Percentiles rank a stretch among this genome's conserved stretches.
Conservation (phyloP, 495 filamentous ascomycete species). For the Penicillium canescens region DNA sequence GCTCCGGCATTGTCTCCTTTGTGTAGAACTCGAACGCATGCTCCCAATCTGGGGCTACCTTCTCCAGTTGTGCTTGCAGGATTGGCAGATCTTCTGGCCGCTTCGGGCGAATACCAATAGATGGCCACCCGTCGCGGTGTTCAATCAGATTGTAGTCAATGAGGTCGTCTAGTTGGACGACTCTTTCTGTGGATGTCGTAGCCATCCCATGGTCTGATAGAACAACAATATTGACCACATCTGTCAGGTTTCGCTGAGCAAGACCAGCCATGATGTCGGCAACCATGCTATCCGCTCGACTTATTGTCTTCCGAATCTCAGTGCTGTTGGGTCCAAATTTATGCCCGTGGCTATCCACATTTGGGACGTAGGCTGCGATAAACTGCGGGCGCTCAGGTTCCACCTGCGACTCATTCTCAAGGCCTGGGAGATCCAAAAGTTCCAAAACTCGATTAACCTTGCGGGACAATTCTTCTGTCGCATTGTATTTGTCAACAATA, state of each 20-base stretch:
- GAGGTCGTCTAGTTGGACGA: constrained; percentile 91
- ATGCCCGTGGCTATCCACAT: constrained; percentile 86
- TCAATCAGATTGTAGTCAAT: constrained; percentile 72
- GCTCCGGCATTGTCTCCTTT: constrained; percentile 80
- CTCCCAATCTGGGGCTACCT: constrained; percentile 50
- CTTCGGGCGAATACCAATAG: constrained; percentile 82
- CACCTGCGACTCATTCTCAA: constrained; percentile 44
- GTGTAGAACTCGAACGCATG: constrained; percentile 82
- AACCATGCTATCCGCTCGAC: constrained; percentile 76
- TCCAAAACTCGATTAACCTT: constrained; percentile 79
- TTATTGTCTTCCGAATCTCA: constrained; percentile 74
- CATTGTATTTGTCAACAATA: constrained; percentile 82
- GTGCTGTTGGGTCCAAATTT: constrained; percentile 92
- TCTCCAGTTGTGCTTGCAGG: constrained; percentile 35
- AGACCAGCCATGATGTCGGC: constrained; percentile 72
- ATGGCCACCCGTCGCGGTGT: constrained; percentile 92
- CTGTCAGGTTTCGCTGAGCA: constrained; percentile 76
- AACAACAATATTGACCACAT: constrained; percentile 94
- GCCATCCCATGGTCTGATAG: constrained; percentile 99
- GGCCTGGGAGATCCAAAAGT: constrained; percentile 78
- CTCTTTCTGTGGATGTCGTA: constrained; percentile 75
- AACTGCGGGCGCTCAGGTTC: constrained; percentile 68
- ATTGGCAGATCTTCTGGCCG: constrained; percentile 54
- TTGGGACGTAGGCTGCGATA: constrained; percentile 91
- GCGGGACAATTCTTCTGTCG: constrained; percentile 64